A percentile compares a stretch with the other conserved stretches of the same genome.
These are phyloP conservation scores for Aspergillus sparsus DNA, from an alignment of 495 filamentous ascomycete species.

Conservation along the genomic window DNA sequence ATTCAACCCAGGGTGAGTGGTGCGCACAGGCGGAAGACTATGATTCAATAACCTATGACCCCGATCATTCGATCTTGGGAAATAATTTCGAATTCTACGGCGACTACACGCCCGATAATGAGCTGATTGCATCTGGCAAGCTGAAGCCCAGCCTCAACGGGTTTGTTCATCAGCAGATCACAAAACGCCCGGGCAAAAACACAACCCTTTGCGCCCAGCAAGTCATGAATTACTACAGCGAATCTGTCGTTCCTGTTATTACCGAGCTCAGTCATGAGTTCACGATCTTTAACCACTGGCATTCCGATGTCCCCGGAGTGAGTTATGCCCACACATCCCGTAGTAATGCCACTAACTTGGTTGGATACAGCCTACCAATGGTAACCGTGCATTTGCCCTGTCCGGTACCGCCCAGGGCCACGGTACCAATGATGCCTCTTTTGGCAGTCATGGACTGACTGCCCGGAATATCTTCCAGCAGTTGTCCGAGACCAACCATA, in stretches of 20 bases:
- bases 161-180: conserved; percentile 52
- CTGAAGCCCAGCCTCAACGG: conserved; percentile 40
- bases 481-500: conserved; percentile 45
- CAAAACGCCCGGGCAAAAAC: conserved; percentile 33
- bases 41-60: conserved; percentile 50
- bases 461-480: conserved; percentile 49
- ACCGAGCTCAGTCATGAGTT: conserved; percentile 50
- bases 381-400: conserved; percentile 56
- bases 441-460: too few relatives aligned
- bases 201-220: conserved; percentile 42
- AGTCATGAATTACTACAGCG: conserved; percentile 55
- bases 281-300: conserved; percentile 54
- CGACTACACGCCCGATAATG: conserved; percentile 44
- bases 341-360: too few relatives aligned
- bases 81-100: conserved; percentile 56
- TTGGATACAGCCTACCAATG: too few relatives aligned
- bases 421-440: too few relatives aligned
- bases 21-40: conserved; percentile 45
- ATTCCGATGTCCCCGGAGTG: conserved; percentile 50
- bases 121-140: conserved; percentile 35
- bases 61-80: conserved; percentile 51
- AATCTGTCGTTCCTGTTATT: conserved; percentile 50
- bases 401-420: conserved; percentile 56
- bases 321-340: too few relatives aligned
- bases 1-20: conserved; percentile 37